Evolutionary conservation across 106 monocot genomes (phyloP).

Genomic region (Dendrobium nobile): DNA sequence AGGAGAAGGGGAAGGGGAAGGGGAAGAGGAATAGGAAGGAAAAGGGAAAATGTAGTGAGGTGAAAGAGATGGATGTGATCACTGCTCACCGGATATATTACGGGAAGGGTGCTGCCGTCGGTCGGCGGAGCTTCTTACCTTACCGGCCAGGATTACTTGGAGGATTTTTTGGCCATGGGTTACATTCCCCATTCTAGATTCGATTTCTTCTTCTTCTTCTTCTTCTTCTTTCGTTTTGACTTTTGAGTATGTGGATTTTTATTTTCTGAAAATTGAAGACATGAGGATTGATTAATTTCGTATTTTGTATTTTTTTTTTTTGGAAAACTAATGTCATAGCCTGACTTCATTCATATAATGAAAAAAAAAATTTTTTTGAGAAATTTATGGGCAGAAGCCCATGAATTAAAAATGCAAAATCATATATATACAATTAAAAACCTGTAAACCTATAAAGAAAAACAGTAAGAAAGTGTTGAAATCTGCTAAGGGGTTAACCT

Average conservation of each 20-base stretch:
- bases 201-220: not conserved
- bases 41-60: not conserved
- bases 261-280: too few species aligned
- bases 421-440: too few species aligned
- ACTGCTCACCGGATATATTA: constrained; percentile 34
- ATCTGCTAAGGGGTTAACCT: too few species aligned
- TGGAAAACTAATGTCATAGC: too few species aligned
- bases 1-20: not conserved
- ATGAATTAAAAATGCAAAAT: too few species aligned
- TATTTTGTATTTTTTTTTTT: too few species aligned
- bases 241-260: not conserved
- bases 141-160: constrained; percentile 34
- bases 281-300: too few species aligned
- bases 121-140: constrained; percentile 27
- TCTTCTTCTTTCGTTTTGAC: not conserved
- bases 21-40: not conserved
- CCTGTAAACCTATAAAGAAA: too few species aligned
- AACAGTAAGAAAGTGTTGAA: too few species aligned
- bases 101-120: constrained; percentile 18
- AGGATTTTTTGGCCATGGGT: constrained; percentile 21
- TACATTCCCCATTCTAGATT: not conserved
- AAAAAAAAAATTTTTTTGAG: too few species aligned
- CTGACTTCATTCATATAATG: too few species aligned
- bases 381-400: too few species aligned
- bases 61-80: constrained; percentile 16